These are phyloP conservation scores for Mucor lusitanicus DNA, from an alignment of 371 early-diverging fungal species.

Conservation along the genomic window DNA sequence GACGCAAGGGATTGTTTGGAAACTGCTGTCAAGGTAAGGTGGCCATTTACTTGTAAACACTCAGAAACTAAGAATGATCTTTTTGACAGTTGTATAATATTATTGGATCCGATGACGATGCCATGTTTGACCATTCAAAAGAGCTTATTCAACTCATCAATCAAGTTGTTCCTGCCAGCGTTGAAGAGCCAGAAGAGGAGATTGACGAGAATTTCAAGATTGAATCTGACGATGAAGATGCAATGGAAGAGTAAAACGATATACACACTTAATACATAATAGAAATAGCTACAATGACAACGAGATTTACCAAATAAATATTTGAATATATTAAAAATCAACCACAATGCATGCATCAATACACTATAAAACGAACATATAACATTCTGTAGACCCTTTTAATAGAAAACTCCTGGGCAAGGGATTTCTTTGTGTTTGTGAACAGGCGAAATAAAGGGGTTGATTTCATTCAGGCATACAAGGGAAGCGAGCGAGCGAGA, in stretches of 20 bases:
- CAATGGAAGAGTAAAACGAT: constrained; percentile 42
- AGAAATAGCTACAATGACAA: constrained; percentile 4
- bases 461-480: background rate
- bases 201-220: constrained; percentile 34
- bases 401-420: constrained; percentile 1
- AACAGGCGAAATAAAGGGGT: background rate
- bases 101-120: constrained; percentile 68
- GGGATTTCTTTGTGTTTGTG: background rate
- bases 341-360: background rate
- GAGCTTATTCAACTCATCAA: constrained; percentile 65
- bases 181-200: constrained; percentile 42
- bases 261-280: background rate
- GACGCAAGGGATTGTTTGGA: constrained; percentile 82
- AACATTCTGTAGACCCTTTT: background rate
- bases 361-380: background rate
- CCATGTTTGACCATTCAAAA: constrained; percentile 67
- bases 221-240: constrained; percentile 46
- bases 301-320: constrained; percentile 2
- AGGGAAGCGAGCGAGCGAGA: background rate
- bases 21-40: constrained; percentile 65
- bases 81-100: constrained; percentile 53
- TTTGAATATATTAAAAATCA: constrained; percentile 1
- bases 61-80: background rate
- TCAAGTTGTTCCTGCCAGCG: constrained; percentile 48
- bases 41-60: background rate